Evolutionary conservation across 2,329 filamentous ascomycete species (phyloP).

Genomic region (Lachnellula occidentalis): DNA sequence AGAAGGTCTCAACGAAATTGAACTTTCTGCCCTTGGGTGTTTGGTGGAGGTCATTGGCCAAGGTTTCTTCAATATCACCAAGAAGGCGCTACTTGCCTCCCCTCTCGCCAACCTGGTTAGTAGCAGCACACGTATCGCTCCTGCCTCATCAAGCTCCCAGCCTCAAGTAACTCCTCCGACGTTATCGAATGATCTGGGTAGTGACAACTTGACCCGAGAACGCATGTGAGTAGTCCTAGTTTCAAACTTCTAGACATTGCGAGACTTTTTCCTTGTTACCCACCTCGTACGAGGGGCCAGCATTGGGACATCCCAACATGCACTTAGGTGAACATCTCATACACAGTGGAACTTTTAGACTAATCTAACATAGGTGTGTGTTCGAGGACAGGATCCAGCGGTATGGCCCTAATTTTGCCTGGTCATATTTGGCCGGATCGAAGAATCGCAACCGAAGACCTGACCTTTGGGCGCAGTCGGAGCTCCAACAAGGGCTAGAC

Average conservation of each 20-base stretch:
- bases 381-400: conserved; percentile 23
- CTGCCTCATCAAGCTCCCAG: not conserved
- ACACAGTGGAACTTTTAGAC: not conserved
- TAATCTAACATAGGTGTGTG: conserved; percentile 14
- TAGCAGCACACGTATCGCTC: not conserved
- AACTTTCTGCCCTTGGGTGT: conserved; percentile 19
- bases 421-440: conserved; percentile 15
- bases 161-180: not conserved
- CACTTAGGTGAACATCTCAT: not conserved
- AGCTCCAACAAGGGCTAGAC: conserved; percentile 20
- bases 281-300: too few relatives aligned
- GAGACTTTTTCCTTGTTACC: not conserved
- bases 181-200: conserved; percentile 4
- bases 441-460: conserved; percentile 2
- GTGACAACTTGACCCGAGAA: conserved; percentile 19
- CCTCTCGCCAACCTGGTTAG: not conserved
- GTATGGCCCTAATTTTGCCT: conserved; percentile 25
- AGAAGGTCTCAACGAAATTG: conserved; percentile 10
- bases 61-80: conserved; percentile 21
- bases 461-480: conserved; percentile 16
- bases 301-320: too few relatives aligned
- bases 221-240: conserved; percentile 8
- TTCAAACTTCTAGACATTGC: not conserved
- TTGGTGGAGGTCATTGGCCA: conserved; percentile 25
- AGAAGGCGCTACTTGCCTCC: conserved; percentile 5